Base-by-base conservation (phyloP, 192 early-diverging fungal genomes). In the Spizellomyces sp. region DNA sequence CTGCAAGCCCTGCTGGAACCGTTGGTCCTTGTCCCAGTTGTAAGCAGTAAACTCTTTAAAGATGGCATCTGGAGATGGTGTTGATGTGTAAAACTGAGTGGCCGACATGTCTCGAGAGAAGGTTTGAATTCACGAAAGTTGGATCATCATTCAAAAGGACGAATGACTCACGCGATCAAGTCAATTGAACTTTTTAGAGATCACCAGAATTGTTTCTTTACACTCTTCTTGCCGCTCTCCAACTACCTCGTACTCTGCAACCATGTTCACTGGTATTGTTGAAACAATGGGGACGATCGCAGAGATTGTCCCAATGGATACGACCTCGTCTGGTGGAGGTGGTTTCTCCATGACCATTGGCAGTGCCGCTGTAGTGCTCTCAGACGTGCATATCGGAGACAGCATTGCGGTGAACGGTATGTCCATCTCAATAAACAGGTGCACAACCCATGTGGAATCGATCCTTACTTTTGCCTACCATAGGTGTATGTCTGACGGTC, bases 231-330 rank as follows among this genome's bases (percentile, higher is more conserved):
- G 27, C 3, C 3, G 27, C 27, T 36, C 27, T 36, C 27, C 27
- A 36, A 36, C 27, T 36, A 36, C 27, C 27, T 36, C 50, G 4
- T 2, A 54, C 12, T 19, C 50, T 54, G 1, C 41, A 27, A 73
- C 19, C 60, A 98, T 98, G 96, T 99, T 99, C 76, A 99, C 98
- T 0, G 98, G 98, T 60, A 95, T 99, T 56, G 92, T 99, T 67
- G 98, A 99, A 77, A 83, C 83, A 67, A 90, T 96, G 78, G 98
- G 96, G 64, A 85, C 67, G 47, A 87, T 99, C 42, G 69, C 77
- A 64, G 75, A 81, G 67, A 85, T 96, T 54, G 78, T 81, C 15
- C 79, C 81, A 27, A 70, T 91, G 56, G 95, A 99, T 77, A 85
- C 78, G 17, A 86, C 90, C 4, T 83, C 79, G 69, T 85, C 90